Base-by-base conservation (phyloP, 192 early-diverging fungal species). In the Lobulomyces angularis region DNA sequence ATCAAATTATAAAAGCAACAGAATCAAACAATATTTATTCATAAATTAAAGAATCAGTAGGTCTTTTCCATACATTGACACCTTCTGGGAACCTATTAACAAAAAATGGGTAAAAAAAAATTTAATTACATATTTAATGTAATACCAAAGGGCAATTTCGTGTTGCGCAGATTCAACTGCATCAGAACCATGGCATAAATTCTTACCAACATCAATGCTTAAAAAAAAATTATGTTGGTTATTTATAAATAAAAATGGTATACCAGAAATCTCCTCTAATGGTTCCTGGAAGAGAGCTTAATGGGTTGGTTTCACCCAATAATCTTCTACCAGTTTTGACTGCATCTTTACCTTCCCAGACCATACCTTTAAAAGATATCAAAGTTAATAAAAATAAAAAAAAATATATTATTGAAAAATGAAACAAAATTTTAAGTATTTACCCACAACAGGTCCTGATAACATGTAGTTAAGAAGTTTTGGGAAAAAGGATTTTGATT, bases 131-230 rank as follows among this genome's bases (percentile, higher is more conserved):
- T 8, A 42, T 12, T 18, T 24, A 23, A 65, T 35, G n/a, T 31
- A 34, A 51, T 43, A 34, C 19, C 25, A 55, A 52, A 89, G 62
- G 28, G 57, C 71, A 44, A 91, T 87, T 54, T 88, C 86, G 64
- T 77, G 80, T 71, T 92, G 77, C 33, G 88, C 88, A 48, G 65
- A 67, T 68, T 88, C 87, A 45, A 84, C 81, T 22, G 79, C 57
- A 75, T 93, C 89, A 34, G 82, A 85, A 43, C 89, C 89, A 67
- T 93, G 89, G 80, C 83, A 86, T 50, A 90, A 69, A 79, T 93
- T 93, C 52, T 62, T 58, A 36, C 8, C 2, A 2, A 35, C 19
- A 27, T 53, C 35, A 43, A 40, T 44, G 14, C 11, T 5, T 39
- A 24, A n/a, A 5, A 45, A 46, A 41, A 28, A 43, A 17, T 51